Evolutionary conservation across 345 rosid species (phyloP).

Genomic region (Aquilaria sinensis): DNA sequence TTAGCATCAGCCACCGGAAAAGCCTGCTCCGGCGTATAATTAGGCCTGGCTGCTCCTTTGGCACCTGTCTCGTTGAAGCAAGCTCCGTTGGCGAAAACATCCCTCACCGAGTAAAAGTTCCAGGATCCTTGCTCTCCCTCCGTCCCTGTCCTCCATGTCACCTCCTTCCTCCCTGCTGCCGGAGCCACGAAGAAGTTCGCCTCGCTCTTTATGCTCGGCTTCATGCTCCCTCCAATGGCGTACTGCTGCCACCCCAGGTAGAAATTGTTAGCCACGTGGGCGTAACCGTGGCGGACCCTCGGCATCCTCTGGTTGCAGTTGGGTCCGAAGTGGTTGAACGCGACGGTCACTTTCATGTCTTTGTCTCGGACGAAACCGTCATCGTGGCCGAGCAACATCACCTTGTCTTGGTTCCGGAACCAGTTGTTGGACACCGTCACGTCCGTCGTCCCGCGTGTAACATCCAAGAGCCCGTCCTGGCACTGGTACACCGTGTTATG

Average conservation of each 20-base stretch:
- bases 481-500: slow-evolving; percentile 62
- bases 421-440: slow-evolving; percentile 67
- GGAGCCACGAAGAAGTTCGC: slow-evolving; percentile 69
- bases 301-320: slow-evolving; percentile 91
- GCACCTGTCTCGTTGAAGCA: slow-evolving; percentile 38
- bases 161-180: slow-evolving; percentile 40
- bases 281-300: slow-evolving; percentile 69
- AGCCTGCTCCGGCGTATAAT: slow-evolving; percentile 29
- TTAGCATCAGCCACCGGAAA: slow-evolving; percentile 45
- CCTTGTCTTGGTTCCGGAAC: slow-evolving; percentile 80
- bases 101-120: slow-evolving; percentile 55
- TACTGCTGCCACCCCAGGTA: slow-evolving; percentile 80
- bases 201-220: slow-evolving; percentile 72
- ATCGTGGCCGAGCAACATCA: slow-evolving; percentile 80
- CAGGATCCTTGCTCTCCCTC: slow-evolving; percentile 25
- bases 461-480: slow-evolving; percentile 63
- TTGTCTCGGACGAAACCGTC: slow-evolving; percentile 51
- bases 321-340: slow-evolving; percentile 76
- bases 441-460: slow-evolving; percentile 50
- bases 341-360: slow-evolving; percentile 63
- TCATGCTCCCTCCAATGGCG: slow-evolving; percentile 83
- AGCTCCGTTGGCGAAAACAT: slow-evolving; percentile 58
- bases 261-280: slow-evolving; percentile 65
- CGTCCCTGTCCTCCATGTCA: slow-evolving; percentile 47
- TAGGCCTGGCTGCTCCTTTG: slow-evolving; percentile 40